Conservation (phyloP, 2,329 filamentous ascomycete species). For the Curvularia lunata region DNA sequence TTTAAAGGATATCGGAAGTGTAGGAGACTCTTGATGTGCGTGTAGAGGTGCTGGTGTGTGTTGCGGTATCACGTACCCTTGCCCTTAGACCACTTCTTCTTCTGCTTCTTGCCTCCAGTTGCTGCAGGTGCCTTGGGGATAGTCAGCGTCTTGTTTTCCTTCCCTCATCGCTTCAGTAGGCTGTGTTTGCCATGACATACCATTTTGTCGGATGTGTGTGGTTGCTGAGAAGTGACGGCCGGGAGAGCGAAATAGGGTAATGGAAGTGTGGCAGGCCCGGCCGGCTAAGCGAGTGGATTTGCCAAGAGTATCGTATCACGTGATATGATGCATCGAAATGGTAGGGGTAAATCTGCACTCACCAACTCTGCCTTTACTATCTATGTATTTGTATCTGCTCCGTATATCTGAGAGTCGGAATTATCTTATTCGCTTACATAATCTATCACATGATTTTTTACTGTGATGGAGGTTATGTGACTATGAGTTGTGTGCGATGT, state of each 20-base stretch:
- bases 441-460: too few species aligned
- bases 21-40: slow-evolving; percentile 6
- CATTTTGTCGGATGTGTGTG: slow-evolving; percentile 53
- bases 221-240: slow-evolving; percentile 38
- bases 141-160: slow-evolving; percentile 15
- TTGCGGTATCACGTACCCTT: slow-evolving; percentile 56
- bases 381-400: too few species aligned
- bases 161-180: background rate
- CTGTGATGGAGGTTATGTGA: too few species aligned
- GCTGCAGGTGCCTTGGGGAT: slow-evolving; percentile 55
- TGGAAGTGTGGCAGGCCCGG: background rate
- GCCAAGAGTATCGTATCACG: background rate
- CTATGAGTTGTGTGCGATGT: too few species aligned
- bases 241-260: slow-evolving; percentile 1
- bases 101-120: slow-evolving; percentile 78
- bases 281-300: slow-evolving; percentile 26
- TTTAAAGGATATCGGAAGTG: slow-evolving; percentile 1
- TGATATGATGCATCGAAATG: background rate
- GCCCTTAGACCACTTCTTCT: slow-evolving; percentile 79
- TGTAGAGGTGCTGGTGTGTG: slow-evolving; percentile 23
- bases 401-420: too few species aligned
- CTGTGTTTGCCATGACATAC: slow-evolving; percentile 33
- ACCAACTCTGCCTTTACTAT: too few species aligned
- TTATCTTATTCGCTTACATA: too few species aligned
- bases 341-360: too few species aligned